Conservation (phyloP, 2,329 filamentous ascomycete species). For the Gnomoniopsis sp. region DNA sequence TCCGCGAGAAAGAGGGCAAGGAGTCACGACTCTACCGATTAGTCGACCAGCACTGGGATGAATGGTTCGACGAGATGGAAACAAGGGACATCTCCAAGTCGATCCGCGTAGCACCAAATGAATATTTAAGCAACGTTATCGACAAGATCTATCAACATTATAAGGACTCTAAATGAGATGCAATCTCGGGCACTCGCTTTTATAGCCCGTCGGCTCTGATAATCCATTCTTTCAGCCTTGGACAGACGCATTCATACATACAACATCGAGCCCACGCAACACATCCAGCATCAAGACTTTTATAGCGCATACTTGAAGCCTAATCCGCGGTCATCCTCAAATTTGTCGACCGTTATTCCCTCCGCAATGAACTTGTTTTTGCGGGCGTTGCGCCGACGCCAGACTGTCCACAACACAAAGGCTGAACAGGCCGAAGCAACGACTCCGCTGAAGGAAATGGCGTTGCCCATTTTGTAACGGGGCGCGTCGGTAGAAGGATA, state of each 20-base stretch:
- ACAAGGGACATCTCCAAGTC: neutral
- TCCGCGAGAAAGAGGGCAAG: slow-evolving; percentile 4
- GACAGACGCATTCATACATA: too few relatives aligned
- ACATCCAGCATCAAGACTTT: too few relatives aligned
- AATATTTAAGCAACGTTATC: slow-evolving; percentile 10
- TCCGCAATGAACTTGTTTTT: neutral
- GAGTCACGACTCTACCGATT: slow-evolving; percentile 10
- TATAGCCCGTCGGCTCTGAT: neutral
- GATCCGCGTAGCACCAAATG: neutral
- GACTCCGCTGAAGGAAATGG: neutral
- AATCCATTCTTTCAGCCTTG: too few relatives aligned
- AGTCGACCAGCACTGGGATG: slow-evolving; percentile 4
- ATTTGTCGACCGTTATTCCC: neutral
- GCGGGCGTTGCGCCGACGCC: neutral
- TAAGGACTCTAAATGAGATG: neutral
- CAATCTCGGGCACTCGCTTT: neutral
- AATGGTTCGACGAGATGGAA: slow-evolving; percentile 6
- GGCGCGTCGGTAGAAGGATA: neutral
- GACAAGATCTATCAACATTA: neutral
- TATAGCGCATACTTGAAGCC: neutral
- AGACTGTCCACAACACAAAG: neutral
- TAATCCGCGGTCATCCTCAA: neutral
- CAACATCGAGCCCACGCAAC: too few relatives aligned
- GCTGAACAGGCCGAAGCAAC: neutral
- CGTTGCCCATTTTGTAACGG: neutral